These are phyloP conservation scores for Vigna reflexopilosa DNA, from an alignment of 306 rosid species.

Conservation along the genomic window DNA sequence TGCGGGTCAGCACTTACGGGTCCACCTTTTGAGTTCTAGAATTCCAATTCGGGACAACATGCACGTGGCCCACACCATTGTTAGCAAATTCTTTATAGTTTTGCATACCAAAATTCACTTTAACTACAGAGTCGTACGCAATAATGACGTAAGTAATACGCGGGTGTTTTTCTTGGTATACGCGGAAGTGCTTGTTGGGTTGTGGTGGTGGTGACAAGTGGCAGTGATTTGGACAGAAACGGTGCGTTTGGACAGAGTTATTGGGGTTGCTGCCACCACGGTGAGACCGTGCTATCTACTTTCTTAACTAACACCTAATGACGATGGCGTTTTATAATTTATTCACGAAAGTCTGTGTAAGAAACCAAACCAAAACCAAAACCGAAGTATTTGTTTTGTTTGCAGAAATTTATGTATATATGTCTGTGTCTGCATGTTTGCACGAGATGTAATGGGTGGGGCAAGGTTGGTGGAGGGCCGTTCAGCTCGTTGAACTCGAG, in stretches of 20 bases:
- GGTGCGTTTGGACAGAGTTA: slow-evolving; percentile 47
- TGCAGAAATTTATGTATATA: neutral
- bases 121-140: neutral
- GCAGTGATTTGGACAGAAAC: neutral
- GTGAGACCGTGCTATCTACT: slow-evolving; percentile 63
- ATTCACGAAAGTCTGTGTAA: slow-evolving; percentile 36
- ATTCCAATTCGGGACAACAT: neutral
- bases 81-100: neutral
- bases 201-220: slow-evolving; percentile 49
- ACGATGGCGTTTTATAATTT: slow-evolving; percentile 39
- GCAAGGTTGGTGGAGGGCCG: slow-evolving; percentile 72
- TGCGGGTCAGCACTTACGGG: slow-evolving; percentile 13
- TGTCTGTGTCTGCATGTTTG: slow-evolving; percentile 14
- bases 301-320: slow-evolving; percentile 67
- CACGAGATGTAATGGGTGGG: slow-evolving; percentile 43
- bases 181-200: slow-evolving; percentile 37
- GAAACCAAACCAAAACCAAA: neutral
- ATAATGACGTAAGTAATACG: slow-evolving; percentile 13
- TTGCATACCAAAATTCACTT: neutral
- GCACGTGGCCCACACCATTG: slow-evolving; percentile 46
- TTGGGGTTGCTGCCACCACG: slow-evolving; percentile 62
- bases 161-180: slow-evolving; percentile 37
- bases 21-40: neutral
- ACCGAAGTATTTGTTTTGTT: neutral
- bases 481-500: slow-evolving; percentile 68